These are phyloP conservation scores for Helianthus annuus DNA, from an alignment of 129 eudicot species.

Conservation along the genomic window DNA sequence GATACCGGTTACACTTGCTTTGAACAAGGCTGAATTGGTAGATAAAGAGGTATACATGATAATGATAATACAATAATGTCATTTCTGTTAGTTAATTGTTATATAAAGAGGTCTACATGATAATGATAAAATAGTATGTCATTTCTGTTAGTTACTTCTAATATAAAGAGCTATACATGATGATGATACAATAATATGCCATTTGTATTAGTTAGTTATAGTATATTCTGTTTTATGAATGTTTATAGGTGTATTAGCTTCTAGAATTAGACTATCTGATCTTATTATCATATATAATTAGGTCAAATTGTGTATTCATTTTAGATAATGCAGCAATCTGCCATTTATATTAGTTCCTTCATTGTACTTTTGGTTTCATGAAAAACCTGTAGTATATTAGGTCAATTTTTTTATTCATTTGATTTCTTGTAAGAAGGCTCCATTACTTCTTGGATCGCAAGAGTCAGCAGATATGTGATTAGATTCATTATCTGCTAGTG, in stretches of 20 bases:
- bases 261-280: not conserved
- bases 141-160: too few species aligned
- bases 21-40: slow-evolving; percentile 84
- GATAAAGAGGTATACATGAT: slow-evolving; percentile 49
- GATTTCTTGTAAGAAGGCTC: slow-evolving; percentile 15
- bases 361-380: not conserved
- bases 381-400: not conserved
- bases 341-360: not conserved
- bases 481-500: slow-evolving; percentile 1
- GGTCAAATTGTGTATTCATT: not conserved
- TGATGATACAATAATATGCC: too few species aligned
- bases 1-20: slow-evolving; percentile 72
- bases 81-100: not conserved
- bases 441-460: slow-evolving; percentile 6
- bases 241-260: not conserved
- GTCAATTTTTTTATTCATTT: not conserved
- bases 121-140: too few species aligned
- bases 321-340: not conserved
- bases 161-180: too few species aligned
- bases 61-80: not conserved
- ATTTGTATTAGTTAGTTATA: not conserved
- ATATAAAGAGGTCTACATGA: not conserved
- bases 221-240: not conserved
- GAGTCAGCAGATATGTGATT: not conserved
- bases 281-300: not conserved